Evolutionary conservation across 768 basidiomycete species (phyloP).

Genomic region (Tubosaeta brunneosetosa): DNA sequence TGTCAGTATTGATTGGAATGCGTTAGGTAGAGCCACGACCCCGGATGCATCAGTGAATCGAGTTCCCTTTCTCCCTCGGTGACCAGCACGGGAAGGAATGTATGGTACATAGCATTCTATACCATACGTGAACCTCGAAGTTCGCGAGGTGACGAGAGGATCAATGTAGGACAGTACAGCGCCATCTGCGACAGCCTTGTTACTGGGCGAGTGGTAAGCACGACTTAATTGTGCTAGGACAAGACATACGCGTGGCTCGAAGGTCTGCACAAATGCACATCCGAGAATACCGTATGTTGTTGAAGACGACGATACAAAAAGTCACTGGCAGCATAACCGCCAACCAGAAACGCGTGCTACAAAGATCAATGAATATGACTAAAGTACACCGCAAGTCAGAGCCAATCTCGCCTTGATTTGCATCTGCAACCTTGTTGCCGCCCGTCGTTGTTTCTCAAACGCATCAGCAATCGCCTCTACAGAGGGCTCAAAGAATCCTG

Average conservation of each 20-base stretch:
- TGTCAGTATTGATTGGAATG: conserved; percentile 35
- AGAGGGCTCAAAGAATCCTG: conserved; percentile 40
- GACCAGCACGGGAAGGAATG: conserved; percentile 30
- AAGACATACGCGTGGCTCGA: conserved; percentile 43
- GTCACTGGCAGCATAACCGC: conserved; percentile 47
- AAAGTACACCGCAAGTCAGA: neutral
- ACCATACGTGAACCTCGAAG: conserved; percentile 40
- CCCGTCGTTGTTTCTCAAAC: conserved; percentile 26
- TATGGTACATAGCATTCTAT: conserved; percentile 28
- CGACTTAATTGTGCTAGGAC: too few species aligned
- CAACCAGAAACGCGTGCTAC: conserved; percentile 43
- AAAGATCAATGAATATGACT: too few species aligned
- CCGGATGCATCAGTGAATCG: conserved; percentile 25
- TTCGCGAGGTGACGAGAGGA: neutral
- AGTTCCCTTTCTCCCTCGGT: conserved; percentile 27
- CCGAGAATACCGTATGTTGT: conserved; percentile 30
- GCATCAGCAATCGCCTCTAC: conserved; percentile 33
- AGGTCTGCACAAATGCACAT: conserved; percentile 42
- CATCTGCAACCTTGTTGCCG: conserved; percentile 20
- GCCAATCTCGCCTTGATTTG: conserved; percentile 17
- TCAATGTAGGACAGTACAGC: conserved; percentile 29
- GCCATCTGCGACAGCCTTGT: conserved; percentile 51
- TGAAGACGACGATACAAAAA: conserved; percentile 44
- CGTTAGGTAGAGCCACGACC: conserved; percentile 23
- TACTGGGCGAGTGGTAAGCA: conserved; percentile 19